These are phyloP conservation scores for Amauroascus verrucosus DNA, from an alignment of 2,329 filamentous ascomycete species.

Conservation along the genomic window DNA sequence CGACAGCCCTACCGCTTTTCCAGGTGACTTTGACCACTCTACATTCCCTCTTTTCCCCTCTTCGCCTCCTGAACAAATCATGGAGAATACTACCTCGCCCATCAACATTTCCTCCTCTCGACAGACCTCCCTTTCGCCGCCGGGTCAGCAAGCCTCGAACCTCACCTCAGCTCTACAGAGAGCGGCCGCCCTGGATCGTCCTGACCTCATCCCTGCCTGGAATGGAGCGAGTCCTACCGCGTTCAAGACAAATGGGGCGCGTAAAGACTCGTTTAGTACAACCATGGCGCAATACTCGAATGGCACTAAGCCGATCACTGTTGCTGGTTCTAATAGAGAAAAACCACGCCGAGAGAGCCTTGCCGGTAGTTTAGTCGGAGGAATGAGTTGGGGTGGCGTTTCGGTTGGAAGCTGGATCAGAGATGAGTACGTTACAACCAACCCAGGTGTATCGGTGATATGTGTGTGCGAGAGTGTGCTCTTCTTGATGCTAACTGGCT, in stretches of 20 bases:
- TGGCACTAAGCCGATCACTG: conserved; percentile 52
- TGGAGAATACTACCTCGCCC: conserved; percentile 46
- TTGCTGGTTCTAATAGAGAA: conserved; percentile 41
- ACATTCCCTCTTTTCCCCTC: conserved; percentile 34
- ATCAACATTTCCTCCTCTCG: conserved; percentile 49
- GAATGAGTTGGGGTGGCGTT: conserved; percentile 94
- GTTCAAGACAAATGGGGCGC: conserved; percentile 33
- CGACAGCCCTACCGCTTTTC: conserved; percentile 5
- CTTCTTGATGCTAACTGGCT: conserved; percentile 7
- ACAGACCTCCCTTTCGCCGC: conserved; percentile 49
- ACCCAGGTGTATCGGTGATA: neutral
- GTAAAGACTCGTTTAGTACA: conserved; percentile 47
- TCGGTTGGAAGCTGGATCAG: conserved; percentile 95
- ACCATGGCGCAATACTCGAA: conserved; percentile 45
- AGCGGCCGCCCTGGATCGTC: conserved; percentile 35
- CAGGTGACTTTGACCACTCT: conserved; percentile 20
- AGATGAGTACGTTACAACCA: conserved; percentile 70
- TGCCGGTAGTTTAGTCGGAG: conserved; percentile 55
- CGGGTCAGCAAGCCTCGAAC: conserved; percentile 51
- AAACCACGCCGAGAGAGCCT: conserved; percentile 49
- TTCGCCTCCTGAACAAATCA: conserved; percentile 31
- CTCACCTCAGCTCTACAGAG: conserved; percentile 52
- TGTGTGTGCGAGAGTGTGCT: neutral
- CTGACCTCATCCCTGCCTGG: conserved; percentile 37
- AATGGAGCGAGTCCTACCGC: conserved; percentile 30